phyloP scores from a whole-genome alignment of 257 asterid genomes.

The Pogostemon cablin region DNA sequence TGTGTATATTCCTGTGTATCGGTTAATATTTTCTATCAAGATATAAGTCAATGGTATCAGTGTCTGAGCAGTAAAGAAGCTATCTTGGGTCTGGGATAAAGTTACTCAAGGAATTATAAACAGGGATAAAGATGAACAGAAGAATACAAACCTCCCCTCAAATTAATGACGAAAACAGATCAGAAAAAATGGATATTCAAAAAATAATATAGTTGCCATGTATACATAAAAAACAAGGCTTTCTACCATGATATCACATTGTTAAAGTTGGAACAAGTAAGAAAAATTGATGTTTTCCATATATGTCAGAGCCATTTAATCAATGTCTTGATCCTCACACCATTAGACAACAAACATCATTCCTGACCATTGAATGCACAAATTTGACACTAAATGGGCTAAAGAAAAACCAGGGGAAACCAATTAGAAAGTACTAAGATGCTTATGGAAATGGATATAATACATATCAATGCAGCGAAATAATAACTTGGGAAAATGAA shows the following conservation, averaged over 20 bases:
- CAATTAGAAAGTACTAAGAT: background rate
- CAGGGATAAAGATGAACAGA: background rate
- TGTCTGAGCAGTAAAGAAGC: background rate
- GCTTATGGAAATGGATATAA: background rate
- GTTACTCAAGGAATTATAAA: background rate
- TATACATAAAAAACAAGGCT: background rate
- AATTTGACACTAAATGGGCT: constrained; percentile 1
- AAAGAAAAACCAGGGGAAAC: background rate
- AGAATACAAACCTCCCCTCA: background rate
- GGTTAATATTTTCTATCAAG: background rate
- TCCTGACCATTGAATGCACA: background rate
- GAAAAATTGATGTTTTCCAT: background rate
- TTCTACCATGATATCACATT: constrained; percentile 5
- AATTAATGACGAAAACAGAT: background rate
- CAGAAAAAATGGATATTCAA: constrained; percentile 8
- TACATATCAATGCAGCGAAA: background rate
- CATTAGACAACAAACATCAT: background rate
- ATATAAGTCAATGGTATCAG: background rate
- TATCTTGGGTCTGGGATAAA: background rate
- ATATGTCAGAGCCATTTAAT: background rate
- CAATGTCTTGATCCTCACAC: background rate
- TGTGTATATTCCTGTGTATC: background rate
- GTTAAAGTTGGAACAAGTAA: constrained; percentile 17
- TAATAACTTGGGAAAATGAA: background rate
- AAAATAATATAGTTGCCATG: background rate